Base-by-base conservation (phyloP, 345 rosid species). In the Dipteronia sinensis region DNA sequence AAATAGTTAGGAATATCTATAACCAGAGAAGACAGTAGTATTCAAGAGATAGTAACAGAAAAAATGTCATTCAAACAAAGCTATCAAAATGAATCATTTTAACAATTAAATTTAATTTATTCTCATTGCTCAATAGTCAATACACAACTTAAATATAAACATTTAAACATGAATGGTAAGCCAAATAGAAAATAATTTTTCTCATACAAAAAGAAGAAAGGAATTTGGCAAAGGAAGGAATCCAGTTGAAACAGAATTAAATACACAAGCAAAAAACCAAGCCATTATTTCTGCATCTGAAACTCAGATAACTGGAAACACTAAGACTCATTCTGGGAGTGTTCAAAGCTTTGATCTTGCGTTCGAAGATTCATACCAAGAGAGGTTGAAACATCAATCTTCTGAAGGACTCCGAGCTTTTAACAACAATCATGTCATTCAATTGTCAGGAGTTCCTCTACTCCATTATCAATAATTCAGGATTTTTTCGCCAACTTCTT, bases 401-500 rank as follows among this genome's bases (percentile, higher is more conserved):
- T 34, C 38, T 6, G 38, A 34, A 34, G 38, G 38, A 34, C 38
- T 34, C 38, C 4, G 6, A 4, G 38, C 38, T 4, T 4, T 34
- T 34, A 65, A 16, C 29, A 65, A 2, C 29, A 65, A 51, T 65
- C 34, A 34, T 65, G 22, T 31, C 38, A 49, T 20, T 63, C 19
- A 16, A 25, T 59, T 15, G 9, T 8, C 25, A 9, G 0, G 63
- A 65, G 9, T 10, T 47, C 68, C 59, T 55, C 59, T 55, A 72
- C 20, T 72, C 20, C n/a, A 56, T 72, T 55, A 72, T 19, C 51
- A 38, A 49, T 51, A 29, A n/a, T 13, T n/a, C 49, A 65, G 31
- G 49, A 19, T 15, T 31, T 75, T 46, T 7, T 65, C 4, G 27
- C 77, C 44, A 47, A 64, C 29, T 74, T 27, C 59, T 74, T 69